Evolutionary conservation across 192 early-diverging fungal species (phyloP).

Genomic region (Funneliformis geosporum): DNA sequence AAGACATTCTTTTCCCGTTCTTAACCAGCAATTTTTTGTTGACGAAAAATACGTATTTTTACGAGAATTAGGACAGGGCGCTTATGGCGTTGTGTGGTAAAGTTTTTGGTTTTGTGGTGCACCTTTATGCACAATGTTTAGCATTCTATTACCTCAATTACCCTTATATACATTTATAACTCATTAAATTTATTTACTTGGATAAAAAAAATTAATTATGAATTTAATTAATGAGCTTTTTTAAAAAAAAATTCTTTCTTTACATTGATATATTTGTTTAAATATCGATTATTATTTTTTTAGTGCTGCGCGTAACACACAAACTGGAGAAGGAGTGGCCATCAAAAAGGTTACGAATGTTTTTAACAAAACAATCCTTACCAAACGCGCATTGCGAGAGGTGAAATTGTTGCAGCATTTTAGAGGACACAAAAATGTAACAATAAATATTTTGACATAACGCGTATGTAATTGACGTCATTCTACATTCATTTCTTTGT

Average conservation of each 20-base stretch:
- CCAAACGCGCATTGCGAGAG: constrained; percentile 88
- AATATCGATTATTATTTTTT: constrained; percentile 4
- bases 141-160: not conserved
- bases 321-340: constrained; percentile 75
- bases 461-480: not conserved
- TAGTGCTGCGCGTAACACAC: constrained; percentile 74
- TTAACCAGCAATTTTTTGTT: constrained; percentile 53
- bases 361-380: constrained; percentile 83
- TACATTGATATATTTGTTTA: not conserved
- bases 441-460: not conserved
- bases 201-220: not conserved
- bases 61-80: constrained; percentile 86
- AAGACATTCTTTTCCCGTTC: constrained; percentile 46
- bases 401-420: constrained; percentile 92
- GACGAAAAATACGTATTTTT: constrained; percentile 68
- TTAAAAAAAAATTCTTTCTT: not conserved
- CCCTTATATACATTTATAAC: not conserved
- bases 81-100: constrained; percentile 91
- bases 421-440: constrained; percentile 88
- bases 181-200: not conserved
- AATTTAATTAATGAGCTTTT: not conserved
- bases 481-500: not conserved
- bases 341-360: constrained; percentile 88
- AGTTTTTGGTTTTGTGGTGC: not conserved
- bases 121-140: not conserved